Conservation (phyloP, 805 yeast genomes). For the Jamesozyma rosinii region DNA sequence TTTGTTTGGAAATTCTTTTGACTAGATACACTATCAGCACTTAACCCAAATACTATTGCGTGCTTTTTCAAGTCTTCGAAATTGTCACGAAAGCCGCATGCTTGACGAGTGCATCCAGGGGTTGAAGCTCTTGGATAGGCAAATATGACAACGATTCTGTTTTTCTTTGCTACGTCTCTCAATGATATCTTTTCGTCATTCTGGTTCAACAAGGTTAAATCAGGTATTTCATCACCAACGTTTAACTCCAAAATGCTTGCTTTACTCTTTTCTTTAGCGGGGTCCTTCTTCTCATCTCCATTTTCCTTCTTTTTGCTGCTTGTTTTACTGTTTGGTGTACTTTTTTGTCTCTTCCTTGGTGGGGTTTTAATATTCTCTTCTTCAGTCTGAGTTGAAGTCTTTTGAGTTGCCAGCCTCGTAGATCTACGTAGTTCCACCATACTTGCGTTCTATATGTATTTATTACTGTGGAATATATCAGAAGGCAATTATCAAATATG, state of each 20-base stretch:
- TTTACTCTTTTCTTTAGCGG: no score
- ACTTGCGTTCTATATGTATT: no score
- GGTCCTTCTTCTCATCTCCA: background rate
- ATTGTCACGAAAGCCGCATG: constrained; percentile 73
- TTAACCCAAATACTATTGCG: constrained; percentile 63
- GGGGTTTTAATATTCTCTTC: constrained; percentile 4
- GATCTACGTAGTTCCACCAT: constrained; percentile 27
- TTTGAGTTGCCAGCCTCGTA: constrained; percentile 18
- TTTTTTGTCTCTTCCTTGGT: background rate
- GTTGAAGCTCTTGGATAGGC: constrained; percentile 91
- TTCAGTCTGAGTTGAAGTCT: constrained; percentile 5
- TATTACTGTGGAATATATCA: no score
- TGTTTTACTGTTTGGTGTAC: constrained; percentile 1
- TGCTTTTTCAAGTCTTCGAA: constrained; percentile 34
- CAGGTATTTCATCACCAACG: constrained; percentile 61
- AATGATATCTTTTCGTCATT: constrained; percentile 54
- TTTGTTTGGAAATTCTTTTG: constrained; percentile 70
- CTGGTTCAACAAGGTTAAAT: constrained; percentile 54
- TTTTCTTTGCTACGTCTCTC: constrained; percentile 32
- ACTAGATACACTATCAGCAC: constrained; percentile 72
- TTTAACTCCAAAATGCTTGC: constrained; percentile 21
- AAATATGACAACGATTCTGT: constrained; percentile 45
- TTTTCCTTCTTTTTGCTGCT: constrained; percentile 4
- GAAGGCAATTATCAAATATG: no score
- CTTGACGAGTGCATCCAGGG: constrained; percentile 95